Evolutionary conservation across 2,329 filamentous ascomycete species (phyloP).

Genomic region (Onygenales sp.): DNA sequence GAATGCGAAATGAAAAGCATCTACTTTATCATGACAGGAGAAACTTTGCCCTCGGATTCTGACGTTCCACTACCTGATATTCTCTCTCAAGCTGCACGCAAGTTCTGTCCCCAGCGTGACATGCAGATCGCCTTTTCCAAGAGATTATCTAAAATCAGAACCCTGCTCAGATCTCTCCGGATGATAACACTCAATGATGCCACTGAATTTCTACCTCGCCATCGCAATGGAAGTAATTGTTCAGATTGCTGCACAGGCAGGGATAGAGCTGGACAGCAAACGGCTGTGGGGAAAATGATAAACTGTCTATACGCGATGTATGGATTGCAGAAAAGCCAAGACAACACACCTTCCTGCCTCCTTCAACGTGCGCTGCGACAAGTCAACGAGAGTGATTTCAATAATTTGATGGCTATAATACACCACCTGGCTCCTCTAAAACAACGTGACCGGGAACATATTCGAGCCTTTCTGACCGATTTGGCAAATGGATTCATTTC

Average conservation of each 20-base stretch:
- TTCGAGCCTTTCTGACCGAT: constrained; percentile 16
- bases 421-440: constrained; percentile 4
- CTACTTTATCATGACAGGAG: constrained; percentile 9
- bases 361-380: not conserved
- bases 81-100: constrained; percentile 8
- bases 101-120: not conserved
- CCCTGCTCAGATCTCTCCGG: not conserved
- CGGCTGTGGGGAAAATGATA: not conserved
- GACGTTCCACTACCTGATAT: constrained; percentile 16
- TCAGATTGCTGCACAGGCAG: not conserved
- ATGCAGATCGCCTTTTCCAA: not conserved
- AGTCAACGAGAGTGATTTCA: not conserved
- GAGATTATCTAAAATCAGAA: not conserved
- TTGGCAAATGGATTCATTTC: constrained; percentile 13
- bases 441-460: constrained; percentile 12
- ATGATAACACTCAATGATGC: not conserved
- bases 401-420: not conserved
- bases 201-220: not conserved
- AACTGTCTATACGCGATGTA: no score
- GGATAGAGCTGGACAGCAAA: not conserved
- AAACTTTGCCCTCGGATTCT: not conserved
- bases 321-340: no score
- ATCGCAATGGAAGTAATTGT: not conserved
- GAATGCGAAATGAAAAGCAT: constrained; percentile 15
- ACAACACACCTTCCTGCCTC: no score